A percentile compares a stretch with the other conserved stretches of the same genome.
phyloP scores from a whole-genome alignment of 371 early-diverging fungal species.

The Dichotomocladium elegans region DNA sequence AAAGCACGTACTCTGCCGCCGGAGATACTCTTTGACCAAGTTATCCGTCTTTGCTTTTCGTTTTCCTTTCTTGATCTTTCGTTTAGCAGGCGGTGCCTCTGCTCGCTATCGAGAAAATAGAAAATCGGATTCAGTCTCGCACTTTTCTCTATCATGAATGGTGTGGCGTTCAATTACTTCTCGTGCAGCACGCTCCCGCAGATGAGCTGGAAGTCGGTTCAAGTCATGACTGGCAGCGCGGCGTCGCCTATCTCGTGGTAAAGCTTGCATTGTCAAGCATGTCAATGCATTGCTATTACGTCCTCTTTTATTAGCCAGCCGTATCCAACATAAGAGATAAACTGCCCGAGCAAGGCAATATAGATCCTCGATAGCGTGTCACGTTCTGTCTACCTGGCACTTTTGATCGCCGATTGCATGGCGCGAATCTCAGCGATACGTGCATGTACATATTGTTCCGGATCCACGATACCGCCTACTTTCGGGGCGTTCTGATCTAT shows the following conservation, averaged over 20 bases:
- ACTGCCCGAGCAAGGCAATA: no score
- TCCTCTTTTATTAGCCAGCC: neutral
- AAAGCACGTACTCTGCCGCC: slow-evolving; percentile 13
- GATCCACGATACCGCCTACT: slow-evolving; percentile 11
- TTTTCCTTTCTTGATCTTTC: slow-evolving; percentile 6
- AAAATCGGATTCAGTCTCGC: neutral
- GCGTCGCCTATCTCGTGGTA: slow-evolving; percentile 83
- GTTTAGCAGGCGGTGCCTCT: slow-evolving; percentile 7
- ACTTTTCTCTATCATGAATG: neutral
- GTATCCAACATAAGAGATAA: no score
- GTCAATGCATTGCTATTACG: slow-evolving; percentile 10
- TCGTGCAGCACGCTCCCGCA: slow-evolving; percentile 64
- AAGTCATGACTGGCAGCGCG: slow-evolving; percentile 89
- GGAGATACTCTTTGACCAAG: slow-evolving; percentile 11
- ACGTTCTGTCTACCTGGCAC: slow-evolving; percentile 30
- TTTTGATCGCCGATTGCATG: slow-evolving; percentile 66
- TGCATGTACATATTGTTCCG: slow-evolving; percentile 28
- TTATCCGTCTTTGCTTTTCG: slow-evolving; percentile 6
- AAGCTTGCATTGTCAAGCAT: slow-evolving; percentile 76
- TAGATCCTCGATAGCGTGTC: no score
- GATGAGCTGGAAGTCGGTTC: slow-evolving; percentile 73
- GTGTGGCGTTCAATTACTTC: no score
- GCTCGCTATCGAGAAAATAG: neutral
- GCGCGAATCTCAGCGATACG: slow-evolving; percentile 80
- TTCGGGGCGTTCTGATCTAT: slow-evolving; percentile 10